Percentiles rank a stretch among this genome's conserved stretches.
These are phyloP conservation scores for Phaeotremella skinneri DNA, from an alignment of 768 basidiomycete species.

Conservation along the genomic window DNA sequence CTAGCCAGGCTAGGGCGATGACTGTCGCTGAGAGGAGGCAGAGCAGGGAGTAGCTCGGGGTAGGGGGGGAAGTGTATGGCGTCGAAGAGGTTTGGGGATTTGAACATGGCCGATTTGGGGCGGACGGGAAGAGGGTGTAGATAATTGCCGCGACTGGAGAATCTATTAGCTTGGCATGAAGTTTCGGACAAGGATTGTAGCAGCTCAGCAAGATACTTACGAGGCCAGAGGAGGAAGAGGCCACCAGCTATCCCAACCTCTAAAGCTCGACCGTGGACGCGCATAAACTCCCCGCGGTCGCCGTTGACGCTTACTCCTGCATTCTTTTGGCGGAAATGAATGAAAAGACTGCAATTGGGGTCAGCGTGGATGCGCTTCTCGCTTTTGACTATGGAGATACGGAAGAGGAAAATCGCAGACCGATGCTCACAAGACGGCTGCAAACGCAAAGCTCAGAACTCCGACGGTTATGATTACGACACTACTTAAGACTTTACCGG, in stretches of 20 bases:
- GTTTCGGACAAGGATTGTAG: background rate
- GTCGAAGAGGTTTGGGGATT: constrained; percentile 27
- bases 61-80: constrained; percentile 8
- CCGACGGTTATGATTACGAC: constrained; percentile 16
- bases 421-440: constrained; percentile 10
- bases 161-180: background rate
- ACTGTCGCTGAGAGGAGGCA: constrained; percentile 27
- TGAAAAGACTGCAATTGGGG: background rate
- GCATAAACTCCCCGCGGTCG: background rate
- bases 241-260: constrained; percentile 29
- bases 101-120: constrained; percentile 33
- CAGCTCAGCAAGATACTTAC: constrained; percentile 18
- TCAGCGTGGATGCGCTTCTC: constrained; percentile 4
- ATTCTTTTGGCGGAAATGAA: constrained; percentile 7
- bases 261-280: constrained; percentile 19
- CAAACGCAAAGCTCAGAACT: constrained; percentile 8
- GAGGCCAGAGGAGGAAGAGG: constrained; percentile 40
- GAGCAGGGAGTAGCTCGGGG: constrained; percentile 3
- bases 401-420: background rate
- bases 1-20: constrained; percentile 32
- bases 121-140: constrained; percentile 40
- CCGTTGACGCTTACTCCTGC: background rate
- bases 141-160: constrained; percentile 32
- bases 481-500: constrained; percentile 5
- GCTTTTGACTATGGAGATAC: constrained; percentile 7